Evolutionary conservation across 257 asterid genomes (phyloP).

Genomic region (Nicotiana benthamiana): DNA sequence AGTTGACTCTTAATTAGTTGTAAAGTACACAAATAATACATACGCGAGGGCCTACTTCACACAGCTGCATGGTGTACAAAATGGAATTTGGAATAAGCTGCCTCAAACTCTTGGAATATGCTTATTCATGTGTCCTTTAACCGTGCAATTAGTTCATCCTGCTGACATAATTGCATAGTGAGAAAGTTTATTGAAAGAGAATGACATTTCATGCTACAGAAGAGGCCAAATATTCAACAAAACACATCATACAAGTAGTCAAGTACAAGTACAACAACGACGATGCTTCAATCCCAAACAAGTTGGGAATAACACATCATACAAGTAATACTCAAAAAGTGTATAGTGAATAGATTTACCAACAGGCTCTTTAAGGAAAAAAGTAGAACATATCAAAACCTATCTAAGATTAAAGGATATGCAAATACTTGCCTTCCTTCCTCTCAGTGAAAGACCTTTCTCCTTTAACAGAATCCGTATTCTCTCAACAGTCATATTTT

Average conservation of each 20-base stretch:
- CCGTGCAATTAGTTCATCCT: slow-evolving; percentile 68
- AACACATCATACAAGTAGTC: neutral
- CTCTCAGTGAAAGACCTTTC: slow-evolving; percentile 59
- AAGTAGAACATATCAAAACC: neutral
- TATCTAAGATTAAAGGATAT: neutral
- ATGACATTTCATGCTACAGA: neutral
- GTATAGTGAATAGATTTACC: neutral
- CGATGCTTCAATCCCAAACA: neutral
- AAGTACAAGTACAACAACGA: neutral
- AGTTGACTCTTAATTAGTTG: slow-evolving; percentile 1
- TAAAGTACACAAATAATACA: neutral
- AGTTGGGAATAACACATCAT: neutral
- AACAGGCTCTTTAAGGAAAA: neutral
- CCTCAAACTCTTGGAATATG: slow-evolving; percentile 5
- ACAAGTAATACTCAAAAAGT: neutral
- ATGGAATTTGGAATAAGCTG: slow-evolving; percentile 4
- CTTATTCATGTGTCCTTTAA: slow-evolving; percentile 31
- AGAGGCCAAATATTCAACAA: neutral
- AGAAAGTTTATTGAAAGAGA: neutral
- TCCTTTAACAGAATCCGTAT: slow-evolving; percentile 61
- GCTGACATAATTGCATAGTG: slow-evolving; percentile 9
- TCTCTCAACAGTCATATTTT: slow-evolving; percentile 58
- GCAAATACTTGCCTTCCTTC: slow-evolving; percentile 58
- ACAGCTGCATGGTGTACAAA: slow-evolving; percentile 10
- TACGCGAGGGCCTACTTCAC: slow-evolving; percentile 9